These are phyloP conservation scores for Collybiopsis confluens DNA, from an alignment of 768 basidiomycete species.

Conservation along the genomic window DNA sequence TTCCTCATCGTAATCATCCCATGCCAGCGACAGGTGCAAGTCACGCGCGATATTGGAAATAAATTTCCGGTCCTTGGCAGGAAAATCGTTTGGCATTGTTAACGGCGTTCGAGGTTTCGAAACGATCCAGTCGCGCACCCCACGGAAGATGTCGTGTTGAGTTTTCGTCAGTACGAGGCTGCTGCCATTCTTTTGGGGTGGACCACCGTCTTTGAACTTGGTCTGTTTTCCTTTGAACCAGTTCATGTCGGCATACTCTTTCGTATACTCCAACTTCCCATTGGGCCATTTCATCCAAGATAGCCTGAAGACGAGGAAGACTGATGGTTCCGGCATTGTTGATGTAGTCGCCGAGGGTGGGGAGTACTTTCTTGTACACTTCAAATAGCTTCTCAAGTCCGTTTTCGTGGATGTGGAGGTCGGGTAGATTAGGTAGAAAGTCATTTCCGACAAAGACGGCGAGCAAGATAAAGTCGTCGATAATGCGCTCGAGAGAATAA, in stretches of 20 bases:
- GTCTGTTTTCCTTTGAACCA: slow-evolving; percentile 94
- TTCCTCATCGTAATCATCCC: slow-evolving; percentile 90
- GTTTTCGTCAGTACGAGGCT: slow-evolving; percentile 60
- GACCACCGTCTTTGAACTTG: slow-evolving; percentile 62
- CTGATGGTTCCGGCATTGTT: slow-evolving; percentile 87
- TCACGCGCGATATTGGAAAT: slow-evolving; percentile 72
- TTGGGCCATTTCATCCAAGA: slow-evolving; percentile 82
- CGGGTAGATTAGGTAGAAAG: slow-evolving; percentile 93
- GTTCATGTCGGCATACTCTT: slow-evolving; percentile 82
- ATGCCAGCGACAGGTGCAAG: slow-evolving; percentile 73
- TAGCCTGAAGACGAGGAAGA: slow-evolving; percentile 72
- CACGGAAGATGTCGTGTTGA: slow-evolving; percentile 76
- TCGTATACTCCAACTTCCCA: slow-evolving; percentile 92
- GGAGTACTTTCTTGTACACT: slow-evolving; percentile 90
- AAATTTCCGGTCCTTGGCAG: slow-evolving; percentile 77
- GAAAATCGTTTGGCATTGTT: slow-evolving; percentile 72
- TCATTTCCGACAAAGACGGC: slow-evolving; percentile 98
- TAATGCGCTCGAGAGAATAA: slow-evolving; percentile 89
- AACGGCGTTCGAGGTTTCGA: slow-evolving; percentile 41
- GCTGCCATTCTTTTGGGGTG: slow-evolving; percentile 35
- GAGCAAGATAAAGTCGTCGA: slow-evolving; percentile 96
- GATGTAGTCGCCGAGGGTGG: slow-evolving; percentile 84
- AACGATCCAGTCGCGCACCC: slow-evolving; percentile 73
- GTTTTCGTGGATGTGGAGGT: slow-evolving; percentile 96
- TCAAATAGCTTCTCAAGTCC: slow-evolving; percentile 90